Conservation (phyloP, 768 basidiomycete genomes). For the Mycena sanguinolenta region DNA sequence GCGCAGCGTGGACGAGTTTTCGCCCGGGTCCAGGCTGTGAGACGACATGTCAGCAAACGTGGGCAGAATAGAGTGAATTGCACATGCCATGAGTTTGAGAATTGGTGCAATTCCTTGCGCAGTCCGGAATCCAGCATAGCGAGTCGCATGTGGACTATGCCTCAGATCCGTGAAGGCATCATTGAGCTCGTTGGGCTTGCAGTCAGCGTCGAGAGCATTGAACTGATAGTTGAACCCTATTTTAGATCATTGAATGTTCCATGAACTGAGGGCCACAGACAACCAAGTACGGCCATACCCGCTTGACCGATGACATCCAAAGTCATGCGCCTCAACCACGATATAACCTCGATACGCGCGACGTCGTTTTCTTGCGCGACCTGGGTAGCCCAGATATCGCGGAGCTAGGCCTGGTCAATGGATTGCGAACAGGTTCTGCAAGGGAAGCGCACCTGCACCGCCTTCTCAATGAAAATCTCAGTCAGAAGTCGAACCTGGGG, state of each 20-base stretch:
- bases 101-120: constrained; percentile 41
- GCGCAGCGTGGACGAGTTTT: constrained; percentile 35
- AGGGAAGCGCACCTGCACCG: constrained; percentile 40
- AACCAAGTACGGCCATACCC: constrained; percentile 46
- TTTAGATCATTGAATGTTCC: background rate
- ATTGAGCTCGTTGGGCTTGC: constrained; percentile 45
- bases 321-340: constrained; percentile 53
- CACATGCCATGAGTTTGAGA: constrained; percentile 42
- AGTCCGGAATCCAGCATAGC: constrained; percentile 26
- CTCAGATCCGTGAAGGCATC: too few relatives aligned
- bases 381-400: constrained; percentile 48
- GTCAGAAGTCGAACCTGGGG: background rate
- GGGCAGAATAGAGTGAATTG: constrained; percentile 46
- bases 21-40: background rate
- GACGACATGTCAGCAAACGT: background rate
- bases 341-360: constrained; percentile 45
- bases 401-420: constrained; percentile 43
- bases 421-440: background rate
- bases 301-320: too few relatives aligned
- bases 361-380: constrained; percentile 34
- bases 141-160: constrained; percentile 3
- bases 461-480: background rate
- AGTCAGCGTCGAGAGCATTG: constrained; percentile 42
- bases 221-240: constrained; percentile 57
- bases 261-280: background rate